Conservation (phyloP, 495 filamentous ascomycete genomes). For the Hyaloscypha bicolor region DNA sequence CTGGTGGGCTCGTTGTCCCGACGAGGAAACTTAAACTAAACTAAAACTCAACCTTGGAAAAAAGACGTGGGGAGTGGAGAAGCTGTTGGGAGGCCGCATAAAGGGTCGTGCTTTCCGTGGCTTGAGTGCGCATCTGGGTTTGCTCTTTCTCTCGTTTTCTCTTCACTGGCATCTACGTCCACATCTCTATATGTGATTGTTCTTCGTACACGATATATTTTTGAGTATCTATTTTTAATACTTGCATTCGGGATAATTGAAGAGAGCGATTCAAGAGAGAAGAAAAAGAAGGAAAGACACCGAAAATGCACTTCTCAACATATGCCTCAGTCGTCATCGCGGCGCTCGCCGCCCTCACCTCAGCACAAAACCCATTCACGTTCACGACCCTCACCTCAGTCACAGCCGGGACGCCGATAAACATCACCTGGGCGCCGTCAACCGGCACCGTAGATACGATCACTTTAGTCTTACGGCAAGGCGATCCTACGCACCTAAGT, state of each 20-base stretch:
- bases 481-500: constrained; percentile 42
- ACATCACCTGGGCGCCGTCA: constrained; percentile 57
- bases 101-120: no score
- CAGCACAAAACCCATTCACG: constrained; percentile 52
- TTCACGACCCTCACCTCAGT: constrained; percentile 46
- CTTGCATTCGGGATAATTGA: no score
- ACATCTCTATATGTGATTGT: no score
- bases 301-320: constrained; percentile 19
- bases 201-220: no score
- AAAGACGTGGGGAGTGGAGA: no score
- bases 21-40: neutral
- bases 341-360: constrained; percentile 2
- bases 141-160: no score
- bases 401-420: constrained; percentile 51
- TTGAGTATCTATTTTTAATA: no score
- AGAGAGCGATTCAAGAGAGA: no score
- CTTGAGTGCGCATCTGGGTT: no score
- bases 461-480: constrained; percentile 53
- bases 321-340: neutral
- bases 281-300: neutral
- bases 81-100: no score
- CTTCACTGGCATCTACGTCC: no score
- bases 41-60: no score
- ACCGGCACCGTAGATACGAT: constrained; percentile 50
- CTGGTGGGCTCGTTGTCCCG: neutral